Evolutionary conservation across 176 grass and related monocot species (phyloP), one percentile per base, ranked within the genome.

Genomic region (Canna indica): DNA sequence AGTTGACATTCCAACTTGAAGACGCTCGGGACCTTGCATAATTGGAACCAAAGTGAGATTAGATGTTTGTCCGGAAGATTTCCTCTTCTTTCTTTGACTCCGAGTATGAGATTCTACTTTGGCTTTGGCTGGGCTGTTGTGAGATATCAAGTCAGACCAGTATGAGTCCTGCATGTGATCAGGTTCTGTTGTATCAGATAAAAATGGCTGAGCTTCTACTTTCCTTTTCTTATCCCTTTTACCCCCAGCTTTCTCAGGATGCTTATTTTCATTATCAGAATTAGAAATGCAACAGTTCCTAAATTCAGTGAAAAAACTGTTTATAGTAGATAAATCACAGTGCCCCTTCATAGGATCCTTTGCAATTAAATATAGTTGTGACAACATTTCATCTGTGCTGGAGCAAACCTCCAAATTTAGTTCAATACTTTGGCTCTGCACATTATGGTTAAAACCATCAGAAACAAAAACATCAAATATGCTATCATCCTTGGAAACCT

Each of bases 111-210:
- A 35, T 59, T 68, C 75, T 30, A 28, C 75, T 77, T 39, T 69
- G 17, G 24, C 45, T 59, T 32, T 80, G 68, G 64, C 4, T 14
- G 76, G 48, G 79, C 53, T 53, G 27, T 36, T 84, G 47, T 78
- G 46, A 85, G 85, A 77, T 44, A 88, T 85, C 82, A 99, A 83
- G 69, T 88, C 89, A 6, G 94, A 99, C 94, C 94, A 99, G 69
- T 99, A 99, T 20, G 94, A 90, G 44, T 99, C 94, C 75, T 90
- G 89, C 86, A 99, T 92, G 78, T 97, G 93, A 81, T 99, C 88
- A 25, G 47, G 7, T 33, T 41, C 38, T 20, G 34, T 69, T 33
- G 45, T 33, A 24, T 68, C 48, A 45, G 50, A 77, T 59, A 22
- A 4, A 52, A 12, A 7, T 26, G 36, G 31, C 64, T 58, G 50